Evolutionary conservation across 495 filamentous ascomycete species (phyloP).

Genomic region (Penicillium mononematosum): DNA sequence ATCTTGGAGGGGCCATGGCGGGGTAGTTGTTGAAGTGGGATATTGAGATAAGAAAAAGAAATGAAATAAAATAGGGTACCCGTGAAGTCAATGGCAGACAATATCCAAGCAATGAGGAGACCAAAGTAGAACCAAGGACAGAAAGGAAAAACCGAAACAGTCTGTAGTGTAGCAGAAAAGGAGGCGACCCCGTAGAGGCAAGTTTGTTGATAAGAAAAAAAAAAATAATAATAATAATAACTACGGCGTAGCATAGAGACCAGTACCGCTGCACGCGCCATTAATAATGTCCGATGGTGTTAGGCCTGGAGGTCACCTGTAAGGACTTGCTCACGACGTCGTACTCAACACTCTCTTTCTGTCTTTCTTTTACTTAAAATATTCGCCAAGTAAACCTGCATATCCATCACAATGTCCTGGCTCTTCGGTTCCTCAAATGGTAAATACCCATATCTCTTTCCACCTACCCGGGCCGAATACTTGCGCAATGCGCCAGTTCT

Average conservation of each 20-base stretch:
- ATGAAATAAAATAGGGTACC: constrained; percentile 8
- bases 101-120: not conserved
- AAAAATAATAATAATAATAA: constrained; percentile 21
- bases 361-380: constrained; percentile 1
- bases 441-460: constrained; percentile 22
- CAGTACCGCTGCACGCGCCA: constrained; percentile 22
- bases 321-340: constrained; percentile 5
- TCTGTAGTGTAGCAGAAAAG: constrained; percentile 13
- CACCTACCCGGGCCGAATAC: not conserved
- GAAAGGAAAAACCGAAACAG: constrained; percentile 10
- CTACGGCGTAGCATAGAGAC: constrained; percentile 21
- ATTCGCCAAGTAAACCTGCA: not conserved
- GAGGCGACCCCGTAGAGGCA: constrained; percentile 10
- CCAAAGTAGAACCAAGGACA: constrained; percentile 7
- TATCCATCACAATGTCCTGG: constrained; percentile 40
- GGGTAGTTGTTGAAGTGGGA: constrained; percentile 32
- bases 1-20: constrained; percentile 62
- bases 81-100: not conserved
- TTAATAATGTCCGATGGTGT: constrained; percentile 32
- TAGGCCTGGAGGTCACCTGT: constrained; percentile 1
- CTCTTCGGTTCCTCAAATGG: constrained; percentile 42
- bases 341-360: constrained; percentile 5
- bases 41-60: constrained; percentile 11
- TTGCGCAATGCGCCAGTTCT: constrained; percentile 20
- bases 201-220: constrained; percentile 21